These are phyloP conservation scores for Irineochytrium annulatum DNA, from an alignment of 192 early-diverging fungal genomes.

Conservation along the genomic window DNA sequence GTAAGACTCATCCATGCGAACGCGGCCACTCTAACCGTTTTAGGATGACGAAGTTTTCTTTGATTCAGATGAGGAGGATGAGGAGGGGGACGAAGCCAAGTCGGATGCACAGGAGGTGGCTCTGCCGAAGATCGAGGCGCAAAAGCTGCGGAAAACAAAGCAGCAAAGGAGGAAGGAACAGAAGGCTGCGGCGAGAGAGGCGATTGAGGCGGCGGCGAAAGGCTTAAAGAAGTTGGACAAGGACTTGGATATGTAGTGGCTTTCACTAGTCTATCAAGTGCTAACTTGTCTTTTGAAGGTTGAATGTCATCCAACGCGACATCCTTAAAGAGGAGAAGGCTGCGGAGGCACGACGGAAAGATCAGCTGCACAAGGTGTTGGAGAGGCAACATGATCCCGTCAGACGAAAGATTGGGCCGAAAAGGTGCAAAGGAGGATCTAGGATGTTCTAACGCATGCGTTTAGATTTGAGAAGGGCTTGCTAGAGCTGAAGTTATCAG, in stretches of 20 bases:
- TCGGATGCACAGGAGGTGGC: constrained; percentile 4
- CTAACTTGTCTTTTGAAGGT: no score
- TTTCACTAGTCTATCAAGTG: no score
- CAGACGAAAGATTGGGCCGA: no score
- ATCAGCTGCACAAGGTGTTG: no score
- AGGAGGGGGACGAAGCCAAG: constrained; percentile 1
- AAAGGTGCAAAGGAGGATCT: no score
- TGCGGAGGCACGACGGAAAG: no score
- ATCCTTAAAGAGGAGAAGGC: no score
- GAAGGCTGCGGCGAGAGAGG: constrained; percentile 21
- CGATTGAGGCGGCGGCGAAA: constrained; percentile 1
- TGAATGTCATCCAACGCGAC: no score
- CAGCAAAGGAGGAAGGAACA: constrained; percentile 17
- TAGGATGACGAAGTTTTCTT: constrained; percentile 7
- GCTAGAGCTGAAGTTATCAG: constrained; percentile 47
- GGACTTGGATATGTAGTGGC: background rate
- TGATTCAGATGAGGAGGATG: constrained; percentile 32
- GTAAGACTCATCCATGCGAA: no score
- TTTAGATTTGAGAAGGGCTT: constrained; percentile 8
- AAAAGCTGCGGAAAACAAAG: constrained; percentile 32
- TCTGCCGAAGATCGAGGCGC: constrained; percentile 16
- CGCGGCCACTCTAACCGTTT: no score
- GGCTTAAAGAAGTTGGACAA: constrained; percentile 7
- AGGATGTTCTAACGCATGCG: no score
- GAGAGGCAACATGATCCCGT: no score